These are phyloP conservation scores for Setaria italica DNA, from an alignment of 202 grass and related monocot species.

Conservation along the genomic window DNA sequence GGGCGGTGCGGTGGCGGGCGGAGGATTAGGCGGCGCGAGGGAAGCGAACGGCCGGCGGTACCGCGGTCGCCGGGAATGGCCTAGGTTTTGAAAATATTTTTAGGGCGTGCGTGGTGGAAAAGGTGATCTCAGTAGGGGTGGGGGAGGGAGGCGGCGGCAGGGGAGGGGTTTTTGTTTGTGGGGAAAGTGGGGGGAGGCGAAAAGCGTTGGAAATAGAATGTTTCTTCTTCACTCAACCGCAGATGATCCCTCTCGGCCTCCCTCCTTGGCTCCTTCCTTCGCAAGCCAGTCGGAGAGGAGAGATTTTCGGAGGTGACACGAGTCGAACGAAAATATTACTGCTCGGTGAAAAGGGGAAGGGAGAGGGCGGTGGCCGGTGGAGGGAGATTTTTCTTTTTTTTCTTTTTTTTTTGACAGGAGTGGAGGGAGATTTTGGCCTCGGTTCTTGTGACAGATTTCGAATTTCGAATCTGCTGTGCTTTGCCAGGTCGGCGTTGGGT, in stretches of 20 bases:
- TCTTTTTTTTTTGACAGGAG: too few relatives aligned
- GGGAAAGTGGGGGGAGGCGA: not conserved
- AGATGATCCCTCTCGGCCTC: not conserved
- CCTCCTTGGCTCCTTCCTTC: not conserved
- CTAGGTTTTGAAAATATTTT: conserved; percentile 14
- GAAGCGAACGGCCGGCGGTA: not conserved
- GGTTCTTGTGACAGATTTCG: not conserved
- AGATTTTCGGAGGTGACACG: not conserved
- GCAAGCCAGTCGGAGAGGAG: not conserved
- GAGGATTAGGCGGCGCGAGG: not conserved
- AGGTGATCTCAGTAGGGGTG: not conserved
- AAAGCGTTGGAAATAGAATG: not conserved
- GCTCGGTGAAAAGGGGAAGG: not conserved
- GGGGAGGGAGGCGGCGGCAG: not conserved
- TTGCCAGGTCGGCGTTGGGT: not conserved
- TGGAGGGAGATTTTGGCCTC: not conserved
- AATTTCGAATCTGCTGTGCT: not conserved
- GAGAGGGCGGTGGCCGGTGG: not conserved
- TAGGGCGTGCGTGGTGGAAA: not conserved
- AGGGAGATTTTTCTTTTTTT: not conserved
- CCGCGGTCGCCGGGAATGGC: not conserved
- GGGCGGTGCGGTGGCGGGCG: not conserved
- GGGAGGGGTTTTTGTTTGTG: conserved; percentile 18
- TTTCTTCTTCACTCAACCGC: conserved; percentile 24
- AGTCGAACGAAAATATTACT: not conserved